A percentile compares a stretch with the other conserved stretches of the same genome.
These are phyloP conservation scores for Fusarium acutatum DNA, from an alignment of 2,329 filamentous ascomycete species.

Conservation along the genomic window DNA sequence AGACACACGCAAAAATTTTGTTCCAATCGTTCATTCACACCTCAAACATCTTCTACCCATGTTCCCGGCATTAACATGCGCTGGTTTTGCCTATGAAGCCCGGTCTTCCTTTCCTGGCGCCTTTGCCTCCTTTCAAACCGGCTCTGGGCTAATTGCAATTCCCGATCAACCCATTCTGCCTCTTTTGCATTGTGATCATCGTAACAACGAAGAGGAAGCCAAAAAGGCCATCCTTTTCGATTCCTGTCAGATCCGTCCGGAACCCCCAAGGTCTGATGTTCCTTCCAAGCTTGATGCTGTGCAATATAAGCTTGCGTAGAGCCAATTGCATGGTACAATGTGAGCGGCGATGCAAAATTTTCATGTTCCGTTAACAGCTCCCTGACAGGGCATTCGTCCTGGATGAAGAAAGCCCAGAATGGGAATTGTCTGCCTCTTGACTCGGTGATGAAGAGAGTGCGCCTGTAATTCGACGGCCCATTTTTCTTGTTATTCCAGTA, in stretches of 20 bases:
- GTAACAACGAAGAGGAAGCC: neutral
- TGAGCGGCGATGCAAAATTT: neutral
- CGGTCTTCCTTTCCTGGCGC: neutral
- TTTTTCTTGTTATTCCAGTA: neutral
- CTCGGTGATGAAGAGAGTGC: neutral
- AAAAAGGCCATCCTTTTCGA: neutral
- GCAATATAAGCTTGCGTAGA: neutral
- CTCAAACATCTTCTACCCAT: neutral
- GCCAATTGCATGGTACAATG: neutral
- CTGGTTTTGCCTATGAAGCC: neutral
- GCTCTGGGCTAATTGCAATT: neutral
- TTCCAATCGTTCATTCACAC: accelerated
- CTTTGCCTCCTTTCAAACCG: slow-evolving; percentile 1
- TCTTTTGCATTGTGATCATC: neutral
- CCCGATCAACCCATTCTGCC: neutral
- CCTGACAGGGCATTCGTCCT: neutral
- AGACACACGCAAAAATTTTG: accelerated
- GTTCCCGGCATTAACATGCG: neutral
- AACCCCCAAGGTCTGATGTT: neutral
- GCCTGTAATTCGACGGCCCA: neutral
- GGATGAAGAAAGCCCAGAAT: neutral
- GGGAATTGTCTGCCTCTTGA: neutral
- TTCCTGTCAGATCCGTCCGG: neutral
- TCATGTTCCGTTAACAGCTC: neutral
- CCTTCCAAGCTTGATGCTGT: neutral